These are phyloP conservation scores for Euphorbia lathyris DNA, from an alignment of 345 rosid genomes.

Conservation along the genomic window DNA sequence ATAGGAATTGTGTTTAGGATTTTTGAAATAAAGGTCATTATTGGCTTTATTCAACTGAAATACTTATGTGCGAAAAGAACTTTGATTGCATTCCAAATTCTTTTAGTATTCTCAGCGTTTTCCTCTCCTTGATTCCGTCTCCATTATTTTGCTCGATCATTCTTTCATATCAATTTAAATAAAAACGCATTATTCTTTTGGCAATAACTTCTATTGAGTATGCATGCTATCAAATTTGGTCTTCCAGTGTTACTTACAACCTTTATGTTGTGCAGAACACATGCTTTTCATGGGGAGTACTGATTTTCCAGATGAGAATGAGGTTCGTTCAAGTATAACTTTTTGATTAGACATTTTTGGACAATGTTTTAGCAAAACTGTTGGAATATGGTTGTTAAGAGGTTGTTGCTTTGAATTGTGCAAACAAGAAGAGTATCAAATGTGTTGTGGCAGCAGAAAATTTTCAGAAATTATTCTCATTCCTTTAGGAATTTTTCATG, in stretches of 20 bases:
- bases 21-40: not conserved
- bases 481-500: not conserved
- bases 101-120: not conserved
- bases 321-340: conserved; percentile 48
- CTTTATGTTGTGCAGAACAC: conserved; percentile 56
- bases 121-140: not conserved
- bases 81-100: not conserved
- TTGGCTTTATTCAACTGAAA: not conserved
- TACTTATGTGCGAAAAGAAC: not conserved
- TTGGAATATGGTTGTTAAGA: not conserved
- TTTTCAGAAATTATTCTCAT: not conserved
- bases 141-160: not conserved
- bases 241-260: not conserved
- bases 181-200: not conserved
- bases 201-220: not conserved
- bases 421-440: no score
- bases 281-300: conserved; percentile 99
- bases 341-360: not conserved
- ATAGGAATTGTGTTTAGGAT: not conserved
- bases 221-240: not conserved
- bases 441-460: not conserved
- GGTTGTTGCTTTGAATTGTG: not conserved
- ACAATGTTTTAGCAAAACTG: not conserved
- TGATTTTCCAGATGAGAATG: conserved; percentile 92
- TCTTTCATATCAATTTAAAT: not conserved